Evolutionary conservation across 176 grass and related monocot species (phyloP).

Genomic region (Aechmea fasciata): DNA sequence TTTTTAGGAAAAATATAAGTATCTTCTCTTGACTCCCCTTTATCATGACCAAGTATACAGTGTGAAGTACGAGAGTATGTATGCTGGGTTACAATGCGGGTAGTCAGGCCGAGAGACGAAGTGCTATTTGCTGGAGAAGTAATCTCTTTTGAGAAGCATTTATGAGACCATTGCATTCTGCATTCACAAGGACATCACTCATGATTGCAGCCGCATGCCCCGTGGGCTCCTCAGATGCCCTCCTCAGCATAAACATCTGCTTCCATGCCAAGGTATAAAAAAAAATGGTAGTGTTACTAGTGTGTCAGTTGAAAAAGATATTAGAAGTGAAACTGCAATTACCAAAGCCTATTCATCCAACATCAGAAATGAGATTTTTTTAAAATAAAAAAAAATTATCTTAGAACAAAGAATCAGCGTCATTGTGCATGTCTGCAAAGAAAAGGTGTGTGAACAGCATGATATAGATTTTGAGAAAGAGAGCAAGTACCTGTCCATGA

Average conservation of each 20-base stretch:
- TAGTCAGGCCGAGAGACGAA: slow-evolving; percentile 55
- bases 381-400: neutral
- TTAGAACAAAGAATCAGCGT: neutral
- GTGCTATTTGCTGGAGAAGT: slow-evolving; percentile 81
- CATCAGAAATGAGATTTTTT: neutral
- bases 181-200: slow-evolving; percentile 79
- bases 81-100: neutral
- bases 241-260: slow-evolving; percentile 89
- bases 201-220: slow-evolving; percentile 78
- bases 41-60: neutral
- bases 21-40: neutral
- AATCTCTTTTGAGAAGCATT: slow-evolving; percentile 68
- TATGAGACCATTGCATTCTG: slow-evolving; percentile 75
- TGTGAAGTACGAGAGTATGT: neutral
- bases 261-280: neutral
- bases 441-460: neutral
- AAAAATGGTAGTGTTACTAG: too few relatives aligned
- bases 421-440: too few relatives aligned
- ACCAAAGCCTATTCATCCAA: neutral
- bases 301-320: too few relatives aligned
- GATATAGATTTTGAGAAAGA: slow-evolving; percentile 1
- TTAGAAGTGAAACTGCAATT: neutral
- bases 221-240: slow-evolving; percentile 60
- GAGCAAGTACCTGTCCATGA: slow-evolving; percentile 54
- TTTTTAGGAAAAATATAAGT: neutral